Evolutionary conservation across 1,284 basidiomycete species (phyloP), one percentile per base, ranked within the genome.

Genomic region (Boletus sp.): DNA sequence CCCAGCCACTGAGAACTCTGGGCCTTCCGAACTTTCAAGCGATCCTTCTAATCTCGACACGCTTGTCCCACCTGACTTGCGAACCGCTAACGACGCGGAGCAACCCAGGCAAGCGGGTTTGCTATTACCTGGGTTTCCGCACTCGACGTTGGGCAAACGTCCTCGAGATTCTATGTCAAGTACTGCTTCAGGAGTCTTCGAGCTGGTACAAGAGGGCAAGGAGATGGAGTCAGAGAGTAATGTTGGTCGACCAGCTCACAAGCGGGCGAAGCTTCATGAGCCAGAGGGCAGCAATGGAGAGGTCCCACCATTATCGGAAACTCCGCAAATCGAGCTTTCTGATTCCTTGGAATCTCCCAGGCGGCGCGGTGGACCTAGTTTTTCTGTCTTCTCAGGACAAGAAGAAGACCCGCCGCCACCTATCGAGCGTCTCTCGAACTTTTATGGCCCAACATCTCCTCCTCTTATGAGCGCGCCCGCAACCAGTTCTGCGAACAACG

Each of bases 91-190:
- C 49, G 42, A 48, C 17, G 43, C 41, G 36, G 41, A 55, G 23
- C 57, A 61, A 34, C 58, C 62, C 8, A 54, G 50, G n/a, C 65
- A 60, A 38, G 20, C 43, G 9, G 46, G 57, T 32, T 60, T 37
- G 20, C 54, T 66, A 41, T 67, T 70, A 45, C 73, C 75, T 32
- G 73, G 69, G 7, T 61, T 71, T 44, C 65, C 73, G 6, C 67
- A 72, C 30, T 72, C 65, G 22, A 67, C 72, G 22, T 68, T 82
- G 19, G 84, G 84, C 10, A 88, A 87, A 61, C 77, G 81, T 26
- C 74, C 69, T 43, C 73, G 83, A 50, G 78, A 79, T 51, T 69
- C 76, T 2, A 63, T 69, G 13, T 65, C 69, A 14, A 75, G 72
- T 55, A 64, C 68, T 46, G 57, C 70, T 27, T 66, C 71, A 5